These are phyloP conservation scores for Alternaria gaisen DNA, from an alignment of 2,329 filamentous ascomycete species.

Conservation along the genomic window DNA sequence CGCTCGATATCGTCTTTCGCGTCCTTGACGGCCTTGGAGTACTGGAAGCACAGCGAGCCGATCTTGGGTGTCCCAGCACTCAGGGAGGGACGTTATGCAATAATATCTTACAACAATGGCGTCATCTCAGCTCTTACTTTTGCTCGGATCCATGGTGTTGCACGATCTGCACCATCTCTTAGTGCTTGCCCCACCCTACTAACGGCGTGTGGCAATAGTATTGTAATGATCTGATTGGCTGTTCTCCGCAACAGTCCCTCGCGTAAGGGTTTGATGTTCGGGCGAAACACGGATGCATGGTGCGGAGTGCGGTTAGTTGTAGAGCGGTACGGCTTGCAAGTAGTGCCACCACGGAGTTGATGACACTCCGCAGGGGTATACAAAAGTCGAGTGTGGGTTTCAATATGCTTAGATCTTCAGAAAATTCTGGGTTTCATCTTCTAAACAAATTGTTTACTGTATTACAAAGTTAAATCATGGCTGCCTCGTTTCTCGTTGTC, in stretches of 20 bases:
- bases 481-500: constrained; percentile 19
- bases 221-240: background rate
- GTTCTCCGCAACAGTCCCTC: background rate
- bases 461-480: constrained; percentile 3
- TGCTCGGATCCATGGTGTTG: background rate
- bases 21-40: no score
- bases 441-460: background rate
- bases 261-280: background rate
- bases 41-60: no score
- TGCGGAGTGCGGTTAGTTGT: no score
- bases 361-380: background rate
- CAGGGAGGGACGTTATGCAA: background rate
- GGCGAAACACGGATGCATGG: background rate
- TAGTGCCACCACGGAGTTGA: background rate
- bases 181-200: background rate
- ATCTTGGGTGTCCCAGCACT: no score
- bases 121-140: background rate
- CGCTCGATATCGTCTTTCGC: no score
- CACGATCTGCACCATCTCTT: background rate
- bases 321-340: background rate
- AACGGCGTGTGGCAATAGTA: background rate
- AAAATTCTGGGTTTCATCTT: no score
- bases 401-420: background rate
- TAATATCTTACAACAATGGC: background rate
- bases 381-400: background rate